phyloP scores from a whole-genome alignment of 202 grass and related monocot species.

The Eragrostis tef region DNA sequence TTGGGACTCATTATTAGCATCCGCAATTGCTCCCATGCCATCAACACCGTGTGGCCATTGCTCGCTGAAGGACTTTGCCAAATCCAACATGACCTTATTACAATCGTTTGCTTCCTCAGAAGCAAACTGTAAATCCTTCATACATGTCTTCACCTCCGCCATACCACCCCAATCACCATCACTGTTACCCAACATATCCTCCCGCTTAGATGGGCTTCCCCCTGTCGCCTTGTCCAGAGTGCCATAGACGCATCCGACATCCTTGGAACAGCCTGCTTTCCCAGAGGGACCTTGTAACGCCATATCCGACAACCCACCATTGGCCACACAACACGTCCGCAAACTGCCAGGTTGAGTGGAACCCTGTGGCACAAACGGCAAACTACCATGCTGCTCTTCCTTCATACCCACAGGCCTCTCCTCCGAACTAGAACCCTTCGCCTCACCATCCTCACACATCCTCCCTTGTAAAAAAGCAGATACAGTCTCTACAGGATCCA shows the following conservation, averaged over 20 bases:
- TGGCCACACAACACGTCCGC: constrained; percentile 19
- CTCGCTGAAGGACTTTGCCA: background rate
- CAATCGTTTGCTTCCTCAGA: background rate
- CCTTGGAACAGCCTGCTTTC: constrained; percentile 30
- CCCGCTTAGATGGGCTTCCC: background rate
- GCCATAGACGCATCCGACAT: background rate
- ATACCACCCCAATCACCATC: background rate
- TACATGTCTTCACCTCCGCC: constrained; percentile 2
- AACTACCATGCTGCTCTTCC: constrained; percentile 7
- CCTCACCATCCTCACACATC: constrained; percentile 20
- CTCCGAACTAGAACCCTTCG: constrained; percentile 1
- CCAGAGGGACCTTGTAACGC: background rate
- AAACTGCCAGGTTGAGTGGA: constrained; percentile 26
- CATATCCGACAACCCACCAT: background rate
- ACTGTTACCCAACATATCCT: background rate
- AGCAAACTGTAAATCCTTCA: background rate
- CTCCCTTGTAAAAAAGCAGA: background rate
- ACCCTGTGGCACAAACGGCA: background rate
- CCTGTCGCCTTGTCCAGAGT: background rate
- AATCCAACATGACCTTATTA: constrained; percentile 20
- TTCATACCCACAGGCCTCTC: background rate
- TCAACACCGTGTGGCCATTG: constrained; percentile 27
- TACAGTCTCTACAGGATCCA: background rate
- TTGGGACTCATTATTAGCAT: constrained; percentile 32
- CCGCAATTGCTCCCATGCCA: background rate